Base-by-base conservation (phyloP, 352 stramenopile genomes). In the Pythium monospermum region DNA sequence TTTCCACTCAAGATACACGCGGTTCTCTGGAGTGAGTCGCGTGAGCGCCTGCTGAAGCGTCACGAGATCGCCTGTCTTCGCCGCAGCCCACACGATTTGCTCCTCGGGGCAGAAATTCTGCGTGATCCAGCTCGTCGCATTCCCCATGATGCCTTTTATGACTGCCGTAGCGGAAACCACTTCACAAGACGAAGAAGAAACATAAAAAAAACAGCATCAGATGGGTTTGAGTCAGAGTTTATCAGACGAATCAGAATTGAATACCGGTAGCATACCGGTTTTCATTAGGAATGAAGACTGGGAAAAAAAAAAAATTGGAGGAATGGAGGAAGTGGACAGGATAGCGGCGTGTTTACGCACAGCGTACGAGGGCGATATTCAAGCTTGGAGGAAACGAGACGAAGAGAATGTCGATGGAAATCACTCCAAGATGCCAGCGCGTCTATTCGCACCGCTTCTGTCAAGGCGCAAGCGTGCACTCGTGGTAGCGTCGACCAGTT, bases 71-170 rank as follows among this genome's bases (percentile, higher is more conserved):
- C 83, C 82, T 47, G 62, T 80, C 66, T 89, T 90, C 51, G 81
- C 81, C 11, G 74, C 77, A 12, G 87, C 51, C 79, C 82, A 94
- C 26, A 91, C 49, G 40, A 74, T 64, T 54, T 94, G 81, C 65
- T 91, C 81, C 48, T 77, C 66, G 2, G 79, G 81, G 26, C 72
- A 89, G 33, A 92, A 62, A 28, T 65, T 72, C 69, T 87, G 76
- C 51, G 81, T 46, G 36, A 90, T 38, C 81, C 81, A 92, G 51
- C 74, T 87, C 56, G 78, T 73, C 18, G 76, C 59, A 56, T 90
- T 90, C 25, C 81, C 81, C 81, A 91, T 91, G 21, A 30, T 46
- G n/a, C n/a, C n/a, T n/a, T n/a, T n/a, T n/a, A n/a, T n/a, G n/a
- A n/a, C n/a, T n/a, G n/a, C n/a, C n/a, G n/a, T n/a, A n/a, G n/a